phyloP scores from a whole-genome alignment of 2,329 filamentous ascomycete genomes.

The Calonectria ilicicola region DNA sequence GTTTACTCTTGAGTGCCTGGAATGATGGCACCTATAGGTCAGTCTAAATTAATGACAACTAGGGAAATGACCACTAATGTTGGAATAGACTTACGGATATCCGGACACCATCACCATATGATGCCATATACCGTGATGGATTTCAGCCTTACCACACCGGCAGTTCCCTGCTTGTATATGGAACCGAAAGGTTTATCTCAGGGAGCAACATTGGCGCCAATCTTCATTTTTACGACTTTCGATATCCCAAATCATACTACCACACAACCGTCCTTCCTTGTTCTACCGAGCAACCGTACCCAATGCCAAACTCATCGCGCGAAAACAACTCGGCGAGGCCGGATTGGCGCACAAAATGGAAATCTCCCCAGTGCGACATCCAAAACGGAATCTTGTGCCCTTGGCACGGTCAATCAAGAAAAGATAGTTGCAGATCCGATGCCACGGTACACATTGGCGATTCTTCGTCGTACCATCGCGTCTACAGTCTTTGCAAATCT shows the following conservation, averaged over 20 bases:
- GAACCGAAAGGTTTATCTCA: constrained; percentile 62
- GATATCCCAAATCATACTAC: constrained; percentile 60
- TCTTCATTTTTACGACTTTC: constrained; percentile 67
- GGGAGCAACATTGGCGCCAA: constrained; percentile 58
- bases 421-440: constrained; percentile 62
- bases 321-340: not conserved
- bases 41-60: constrained; percentile 5
- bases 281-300: constrained; percentile 50
- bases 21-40: constrained; percentile 62
- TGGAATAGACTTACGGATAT: constrained; percentile 59
- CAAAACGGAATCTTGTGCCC: constrained; percentile 50
- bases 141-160: constrained; percentile 60
- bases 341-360: constrained; percentile 23
- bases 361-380: constrained; percentile 49
- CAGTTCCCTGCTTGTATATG: constrained; percentile 62
- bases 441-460: constrained; percentile 58
- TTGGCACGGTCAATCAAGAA: constrained; percentile 60
- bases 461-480: constrained; percentile 42
- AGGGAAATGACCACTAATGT: not conserved
- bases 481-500: constrained; percentile 62
- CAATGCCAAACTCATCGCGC: constrained; percentile 26
- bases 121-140: constrained; percentile 65
- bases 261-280: constrained; percentile 63
- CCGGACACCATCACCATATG: constrained; percentile 59
- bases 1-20: constrained; percentile 64